Conservation (phyloP, 352 stramenopile genomes). For the Aphanomyces euteiches region DNA sequence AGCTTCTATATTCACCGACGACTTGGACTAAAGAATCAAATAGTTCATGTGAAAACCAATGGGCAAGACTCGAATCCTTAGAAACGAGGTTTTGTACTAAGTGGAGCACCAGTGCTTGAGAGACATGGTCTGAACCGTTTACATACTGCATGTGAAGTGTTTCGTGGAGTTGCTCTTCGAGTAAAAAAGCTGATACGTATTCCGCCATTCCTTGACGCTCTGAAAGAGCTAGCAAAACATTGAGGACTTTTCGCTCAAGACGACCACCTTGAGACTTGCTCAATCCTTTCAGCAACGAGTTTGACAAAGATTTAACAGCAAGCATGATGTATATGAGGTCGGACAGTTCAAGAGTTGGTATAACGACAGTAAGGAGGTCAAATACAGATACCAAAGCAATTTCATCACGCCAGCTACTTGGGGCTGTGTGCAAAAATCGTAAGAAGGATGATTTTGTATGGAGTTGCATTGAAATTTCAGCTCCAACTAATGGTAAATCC, state of each 20-base stretch:
- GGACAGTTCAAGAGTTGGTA: background rate
- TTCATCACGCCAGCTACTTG: constrained; percentile 12
- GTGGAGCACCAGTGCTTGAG: background rate
- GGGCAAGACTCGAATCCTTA: background rate
- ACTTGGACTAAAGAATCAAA: background rate
- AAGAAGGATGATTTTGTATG: constrained; percentile 3
- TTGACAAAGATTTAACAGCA: background rate
- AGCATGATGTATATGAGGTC: constrained; percentile 9
- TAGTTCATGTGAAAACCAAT: background rate
- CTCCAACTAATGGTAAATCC: background rate
- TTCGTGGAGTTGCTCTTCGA: background rate
- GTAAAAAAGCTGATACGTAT: background rate
- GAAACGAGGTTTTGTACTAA: background rate
- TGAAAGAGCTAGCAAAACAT: background rate
- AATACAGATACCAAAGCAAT: background rate
- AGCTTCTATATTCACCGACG: background rate
- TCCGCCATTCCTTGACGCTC: background rate
- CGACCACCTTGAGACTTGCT: background rate
- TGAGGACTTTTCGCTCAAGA: background rate
- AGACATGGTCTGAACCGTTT: background rate
- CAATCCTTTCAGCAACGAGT: background rate
- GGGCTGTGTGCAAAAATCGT: background rate
- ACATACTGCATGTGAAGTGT: background rate
- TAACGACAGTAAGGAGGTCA: background rate
- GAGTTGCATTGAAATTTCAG: background rate